Evolutionary conservation across 371 early-diverging fungal species (phyloP).

Genomic region (Mucor ambiguus): DNA sequence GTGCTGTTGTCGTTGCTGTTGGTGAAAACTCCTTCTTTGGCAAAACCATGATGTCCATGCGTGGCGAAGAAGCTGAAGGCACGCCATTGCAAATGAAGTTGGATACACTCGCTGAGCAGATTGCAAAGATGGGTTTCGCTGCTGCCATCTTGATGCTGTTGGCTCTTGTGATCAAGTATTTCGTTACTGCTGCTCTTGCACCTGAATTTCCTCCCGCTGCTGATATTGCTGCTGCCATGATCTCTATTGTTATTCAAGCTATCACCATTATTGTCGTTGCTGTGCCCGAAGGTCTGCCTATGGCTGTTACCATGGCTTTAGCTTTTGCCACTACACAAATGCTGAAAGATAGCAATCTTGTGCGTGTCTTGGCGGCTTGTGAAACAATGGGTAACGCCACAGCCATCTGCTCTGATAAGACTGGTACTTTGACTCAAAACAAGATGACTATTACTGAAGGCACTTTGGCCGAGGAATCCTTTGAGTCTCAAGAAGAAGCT

Average conservation of each 20-base stretch:
- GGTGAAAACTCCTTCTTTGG: constrained; percentile 85
- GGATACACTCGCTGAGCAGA: constrained; percentile 83
- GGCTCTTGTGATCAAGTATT: constrained; percentile 78
- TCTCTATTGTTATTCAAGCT: constrained; percentile 76
- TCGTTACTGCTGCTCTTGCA: constrained; percentile 65
- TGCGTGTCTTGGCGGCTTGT: constrained; percentile 92
- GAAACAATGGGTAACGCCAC: constrained; percentile 99
- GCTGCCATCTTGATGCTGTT: constrained; percentile 82
- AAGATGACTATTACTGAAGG: constrained; percentile 92
- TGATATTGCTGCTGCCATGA: constrained; percentile 69
- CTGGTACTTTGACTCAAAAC: constrained; percentile 96
- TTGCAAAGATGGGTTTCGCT: constrained; percentile 89
- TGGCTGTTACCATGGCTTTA: constrained; percentile 97
- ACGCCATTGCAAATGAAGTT: constrained; percentile 95
- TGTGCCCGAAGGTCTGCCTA: constrained; percentile 98
- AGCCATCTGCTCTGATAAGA: constrained; percentile 97
- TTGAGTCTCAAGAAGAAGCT: constrained; percentile 33
- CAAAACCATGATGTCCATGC: constrained; percentile 86
- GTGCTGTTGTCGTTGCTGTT: constrained; percentile 83
- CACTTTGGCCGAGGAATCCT: constrained; percentile 47
- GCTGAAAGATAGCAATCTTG: constrained; percentile 93
- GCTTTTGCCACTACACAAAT: constrained; percentile 94
- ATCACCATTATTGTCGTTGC: constrained; percentile 95
- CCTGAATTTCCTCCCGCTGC: constrained; percentile 56
- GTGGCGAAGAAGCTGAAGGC: constrained; percentile 70